Evolutionary conservation across 2,329 filamentous ascomycete genomes (phyloP).

Genomic region (Cordyceps pruinosa): DNA sequence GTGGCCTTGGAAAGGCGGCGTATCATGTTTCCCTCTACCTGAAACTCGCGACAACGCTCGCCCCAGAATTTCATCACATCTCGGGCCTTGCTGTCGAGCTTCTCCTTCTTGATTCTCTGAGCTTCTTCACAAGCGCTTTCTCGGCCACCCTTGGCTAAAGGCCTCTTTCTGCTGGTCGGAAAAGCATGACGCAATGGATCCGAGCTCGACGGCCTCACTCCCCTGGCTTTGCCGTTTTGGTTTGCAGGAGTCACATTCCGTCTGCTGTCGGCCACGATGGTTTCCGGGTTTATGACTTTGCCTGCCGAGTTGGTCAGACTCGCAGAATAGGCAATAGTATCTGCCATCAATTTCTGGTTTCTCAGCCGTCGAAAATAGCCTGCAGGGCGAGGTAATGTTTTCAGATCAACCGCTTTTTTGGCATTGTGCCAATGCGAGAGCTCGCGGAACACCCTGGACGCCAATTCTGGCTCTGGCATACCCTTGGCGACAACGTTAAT

Average conservation of each 20-base stretch:
- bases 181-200: neutral
- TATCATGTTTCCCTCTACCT: slow-evolving; percentile 35
- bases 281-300: slow-evolving; percentile 57
- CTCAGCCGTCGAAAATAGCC: slow-evolving; percentile 32
- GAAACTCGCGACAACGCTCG: slow-evolving; percentile 32
- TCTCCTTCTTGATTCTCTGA: slow-evolving; percentile 11
- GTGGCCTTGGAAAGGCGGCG: slow-evolving; percentile 41
- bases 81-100: slow-evolving; percentile 11
- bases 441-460: slow-evolving; percentile 38
- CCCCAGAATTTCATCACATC: slow-evolving; percentile 12
- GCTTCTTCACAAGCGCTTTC: slow-evolving; percentile 13
- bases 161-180: slow-evolving; percentile 20
- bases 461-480: slow-evolving; percentile 16
- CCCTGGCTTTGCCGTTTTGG: neutral
- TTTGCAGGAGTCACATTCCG: slow-evolving; percentile 14
- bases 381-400: slow-evolving; percentile 19
- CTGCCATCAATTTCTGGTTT: slow-evolving; percentile 60
- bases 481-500: slow-evolving; percentile 30
- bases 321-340: slow-evolving; percentile 61
- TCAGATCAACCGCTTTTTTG: slow-evolving; percentile 42
- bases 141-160: neutral
- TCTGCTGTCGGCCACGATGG: slow-evolving; percentile 36
- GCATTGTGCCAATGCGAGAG: slow-evolving; percentile 57
- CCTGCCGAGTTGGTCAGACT: slow-evolving; percentile 60
- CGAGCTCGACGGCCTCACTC: neutral